phyloP scores from a whole-genome alignment of 2,329 filamentous ascomycete species.

The Aspergillus sp. region DNA sequence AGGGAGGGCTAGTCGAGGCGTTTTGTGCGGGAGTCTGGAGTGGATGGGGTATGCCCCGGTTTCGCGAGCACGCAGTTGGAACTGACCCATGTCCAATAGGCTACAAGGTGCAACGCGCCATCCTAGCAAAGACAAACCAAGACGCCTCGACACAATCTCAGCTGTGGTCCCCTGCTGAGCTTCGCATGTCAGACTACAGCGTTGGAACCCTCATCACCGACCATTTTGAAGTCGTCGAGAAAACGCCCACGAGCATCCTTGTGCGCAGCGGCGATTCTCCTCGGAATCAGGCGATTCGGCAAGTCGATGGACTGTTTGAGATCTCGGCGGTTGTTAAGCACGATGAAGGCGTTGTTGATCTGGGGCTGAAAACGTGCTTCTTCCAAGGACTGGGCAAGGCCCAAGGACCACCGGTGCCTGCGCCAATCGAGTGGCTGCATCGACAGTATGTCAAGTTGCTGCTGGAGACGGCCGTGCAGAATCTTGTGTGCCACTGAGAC shows the following conservation, averaged over 20 bases:
- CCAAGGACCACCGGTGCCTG: conserved; percentile 49
- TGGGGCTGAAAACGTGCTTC: conserved; percentile 68
- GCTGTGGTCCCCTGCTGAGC: conserved; percentile 63
- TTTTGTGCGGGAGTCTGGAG: conserved; percentile 72
- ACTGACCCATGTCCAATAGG: conserved; percentile 25
- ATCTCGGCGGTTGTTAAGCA: conserved; percentile 65
- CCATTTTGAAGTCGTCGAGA: conserved; percentile 72
- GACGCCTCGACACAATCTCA: conserved; percentile 60
- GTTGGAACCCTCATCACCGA: conserved; percentile 68
- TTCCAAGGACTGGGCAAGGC: conserved; percentile 57
- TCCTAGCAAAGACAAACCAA: conserved; percentile 63
- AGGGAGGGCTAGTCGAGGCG: conserved; percentile 63
- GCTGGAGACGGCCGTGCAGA: conserved; percentile 57
- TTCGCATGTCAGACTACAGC: conserved; percentile 61
- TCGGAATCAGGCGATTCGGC: conserved; percentile 58
- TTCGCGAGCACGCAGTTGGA: background rate
- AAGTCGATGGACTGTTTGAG: conserved; percentile 69
- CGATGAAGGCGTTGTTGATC: conserved; percentile 63
- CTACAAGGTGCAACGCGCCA: conserved; percentile 59
- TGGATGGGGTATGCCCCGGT: conserved; percentile 59
- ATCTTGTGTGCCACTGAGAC: conserved; percentile 19
- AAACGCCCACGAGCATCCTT: conserved; percentile 63
- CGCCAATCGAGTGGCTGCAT: conserved; percentile 55
- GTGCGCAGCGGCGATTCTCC: conserved; percentile 72
- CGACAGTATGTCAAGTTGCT: conserved; percentile 60